Base-by-base conservation (phyloP, 176 grass and related monocot genomes). In the Lolium multiflorum region DNA sequence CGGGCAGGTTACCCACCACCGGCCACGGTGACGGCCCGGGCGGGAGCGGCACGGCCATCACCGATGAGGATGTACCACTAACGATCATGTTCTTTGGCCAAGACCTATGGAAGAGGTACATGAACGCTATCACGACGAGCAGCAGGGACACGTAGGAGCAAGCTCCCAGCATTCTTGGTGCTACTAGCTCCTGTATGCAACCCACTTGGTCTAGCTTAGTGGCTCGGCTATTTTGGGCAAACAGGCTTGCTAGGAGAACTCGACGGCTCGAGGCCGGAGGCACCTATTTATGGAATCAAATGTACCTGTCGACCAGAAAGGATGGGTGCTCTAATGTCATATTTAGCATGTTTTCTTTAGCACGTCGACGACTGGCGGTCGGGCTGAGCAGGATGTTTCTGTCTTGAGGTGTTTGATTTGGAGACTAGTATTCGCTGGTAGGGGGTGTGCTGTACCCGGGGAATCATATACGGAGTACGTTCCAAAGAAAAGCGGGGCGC, bases 21-120 rank as follows among this genome's bases (percentile, higher is more conserved):
- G 85, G 85, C 85, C 85, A 88, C 3, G 80, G 65, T 1, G 37
- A 37, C 1, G 89, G 84, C 7, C 84, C 89, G 2, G 84, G 89
- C 71, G 89, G 89, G 0, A 83, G 79, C 38, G 25, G 24, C 7
- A 69, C 4, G 1, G 14, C 6, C 20, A 11, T 17, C 26, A 4
- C 22, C 8, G 50, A 25, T 51, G 74, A 24, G 49, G 28, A 63
- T 63, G 60, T 26, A 2, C 60, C 3, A 4, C 22, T 5, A 13
- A 63, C 26, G 60, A 63, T 63, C n/a, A 26, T 63, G n/a, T 8
- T 9, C n/a, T 61, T 61, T 61, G 3, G n/a, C 28, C 51, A 12
- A 3, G 11, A 18, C 9, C 17, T 44, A 4, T 18, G 49, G 74
- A 56, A 26, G 24, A 56, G 15, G 74, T 56, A 56, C 31, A 55